phyloP scores from a whole-genome alignment of 345 rosid species.

The Eucalyptus erythrocorys region DNA sequence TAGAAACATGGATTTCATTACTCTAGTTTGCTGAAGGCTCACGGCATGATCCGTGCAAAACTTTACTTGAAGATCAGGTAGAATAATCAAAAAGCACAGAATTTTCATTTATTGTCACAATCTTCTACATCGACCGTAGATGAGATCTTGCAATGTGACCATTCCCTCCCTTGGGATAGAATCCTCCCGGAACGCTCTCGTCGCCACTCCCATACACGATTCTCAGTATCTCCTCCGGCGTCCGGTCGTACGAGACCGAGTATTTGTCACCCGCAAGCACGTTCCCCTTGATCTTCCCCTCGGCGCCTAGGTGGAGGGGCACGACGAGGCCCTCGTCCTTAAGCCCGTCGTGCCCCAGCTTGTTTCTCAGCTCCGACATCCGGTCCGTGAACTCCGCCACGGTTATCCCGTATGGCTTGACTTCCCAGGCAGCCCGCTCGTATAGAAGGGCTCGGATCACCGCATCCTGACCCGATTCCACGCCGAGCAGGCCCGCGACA shows the following conservation, averaged over 20 bases:
- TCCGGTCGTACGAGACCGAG: conserved; percentile 37
- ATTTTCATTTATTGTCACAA: neutral
- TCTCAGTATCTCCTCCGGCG: conserved; percentile 48
- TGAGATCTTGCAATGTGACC: conserved; percentile 45
- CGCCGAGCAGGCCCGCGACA: conserved; percentile 74
- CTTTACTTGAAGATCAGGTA: neutral
- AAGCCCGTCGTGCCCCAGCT: conserved; percentile 12
- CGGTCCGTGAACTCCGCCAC: conserved; percentile 32
- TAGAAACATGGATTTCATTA: neutral
- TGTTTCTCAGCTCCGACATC: conserved; percentile 22
- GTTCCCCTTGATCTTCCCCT: conserved; percentile 32
- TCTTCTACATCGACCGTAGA: neutral
- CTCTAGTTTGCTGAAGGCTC: neutral
- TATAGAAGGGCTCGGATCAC: conserved; percentile 52
- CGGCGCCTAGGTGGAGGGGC: conserved; percentile 14
- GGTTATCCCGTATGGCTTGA: conserved; percentile 16
- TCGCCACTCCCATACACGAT: conserved; percentile 63
- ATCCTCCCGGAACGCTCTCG: conserved; percentile 43
- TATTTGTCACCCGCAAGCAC: conserved; percentile 35
- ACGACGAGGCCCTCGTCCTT: conserved; percentile 58
- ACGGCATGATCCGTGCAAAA: neutral
- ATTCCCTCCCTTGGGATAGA: conserved; percentile 51
- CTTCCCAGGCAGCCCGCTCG: conserved; percentile 10
- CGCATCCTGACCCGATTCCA: conserved; percentile 81
- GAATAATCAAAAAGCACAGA: neutral